Evolutionary conservation across 2,329 filamentous ascomycete genomes (phyloP).

Genomic region (Rutstroemia sp.): DNA sequence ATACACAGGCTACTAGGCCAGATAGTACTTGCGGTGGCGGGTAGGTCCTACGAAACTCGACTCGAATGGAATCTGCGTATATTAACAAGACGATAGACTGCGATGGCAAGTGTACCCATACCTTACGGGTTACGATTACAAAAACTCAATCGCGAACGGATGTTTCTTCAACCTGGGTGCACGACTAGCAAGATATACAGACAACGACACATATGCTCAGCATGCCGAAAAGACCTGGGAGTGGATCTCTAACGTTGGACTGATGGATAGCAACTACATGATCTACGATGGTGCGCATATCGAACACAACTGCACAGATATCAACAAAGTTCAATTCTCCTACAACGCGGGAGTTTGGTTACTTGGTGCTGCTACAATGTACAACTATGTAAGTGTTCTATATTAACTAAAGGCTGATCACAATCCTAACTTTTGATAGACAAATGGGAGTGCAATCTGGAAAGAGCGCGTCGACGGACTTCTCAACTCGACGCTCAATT

Average conservation of each 20-base stretch:
- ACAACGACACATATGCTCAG: conserved; percentile 68
- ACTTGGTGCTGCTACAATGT: conserved; percentile 40
- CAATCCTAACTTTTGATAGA: conserved; percentile 17
- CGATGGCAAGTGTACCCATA: conserved; percentile 80
- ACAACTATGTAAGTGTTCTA: conserved; percentile 41
- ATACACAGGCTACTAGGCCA: conserved; percentile 67
- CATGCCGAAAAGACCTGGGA: conserved; percentile 68
- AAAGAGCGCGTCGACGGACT: conserved; percentile 30
- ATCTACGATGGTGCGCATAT: conserved; percentile 51
- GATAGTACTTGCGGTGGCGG: conserved; percentile 64
- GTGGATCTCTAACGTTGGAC: conserved; percentile 48
- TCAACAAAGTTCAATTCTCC: conserved; percentile 56
- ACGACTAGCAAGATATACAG: conserved; percentile 69
- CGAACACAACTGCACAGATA: conserved; percentile 39
- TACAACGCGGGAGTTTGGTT: conserved; percentile 64
- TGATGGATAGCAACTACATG: conserved; percentile 50
- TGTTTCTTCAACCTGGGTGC: conserved; percentile 63
- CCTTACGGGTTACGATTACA: conserved; percentile 47
- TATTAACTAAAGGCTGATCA: conserved; percentile 40
- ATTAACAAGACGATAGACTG: conserved; percentile 32
- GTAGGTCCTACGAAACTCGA: conserved; percentile 13
- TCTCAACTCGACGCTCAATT: conserved; percentile 28
- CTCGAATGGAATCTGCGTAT: too few relatives aligned
- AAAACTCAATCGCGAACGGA: conserved; percentile 60
- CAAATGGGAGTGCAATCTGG: conserved; percentile 32